phyloP scores from a whole-genome alignment of 352 stramenopile species.

The Blastocystis sp. region DNA sequence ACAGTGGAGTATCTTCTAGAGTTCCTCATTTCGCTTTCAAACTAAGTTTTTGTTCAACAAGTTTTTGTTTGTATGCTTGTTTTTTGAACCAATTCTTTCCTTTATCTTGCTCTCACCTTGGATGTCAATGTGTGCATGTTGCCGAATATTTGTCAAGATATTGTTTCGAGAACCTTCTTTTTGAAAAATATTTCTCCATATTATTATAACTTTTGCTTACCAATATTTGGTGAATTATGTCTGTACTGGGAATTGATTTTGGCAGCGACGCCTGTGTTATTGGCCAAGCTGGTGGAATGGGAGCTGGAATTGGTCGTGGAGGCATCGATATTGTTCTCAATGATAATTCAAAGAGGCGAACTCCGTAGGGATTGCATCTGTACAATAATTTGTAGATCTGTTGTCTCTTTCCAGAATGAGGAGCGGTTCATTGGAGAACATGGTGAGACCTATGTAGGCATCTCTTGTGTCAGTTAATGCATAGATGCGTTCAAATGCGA shows the following conservation, averaged over 20 bases:
- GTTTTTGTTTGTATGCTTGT: not conserved
- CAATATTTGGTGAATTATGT: conserved; percentile 49
- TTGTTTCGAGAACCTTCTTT: conserved; percentile 52
- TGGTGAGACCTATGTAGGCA: conserved; percentile 75
- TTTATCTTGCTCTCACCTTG: no score
- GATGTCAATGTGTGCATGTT: no score
- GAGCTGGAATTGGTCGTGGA: conserved; percentile 88
- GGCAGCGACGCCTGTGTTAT: conserved; percentile 84
- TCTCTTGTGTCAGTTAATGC: conserved; percentile 67
- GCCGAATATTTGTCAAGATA: no score
- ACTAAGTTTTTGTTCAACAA: not conserved
- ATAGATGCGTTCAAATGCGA: conserved; percentile 86
- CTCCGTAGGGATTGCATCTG: conserved; percentile 75
- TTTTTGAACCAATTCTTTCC: not conserved
- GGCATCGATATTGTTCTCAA: conserved; percentile 97
- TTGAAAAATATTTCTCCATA: not conserved
- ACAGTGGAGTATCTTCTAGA: conserved; percentile 28
- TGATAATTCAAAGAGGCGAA: conserved; percentile 96
- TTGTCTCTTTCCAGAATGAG: conserved; percentile 68
- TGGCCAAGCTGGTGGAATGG: conserved; percentile 75
- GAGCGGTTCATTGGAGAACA: conserved; percentile 84
- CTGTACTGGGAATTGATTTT: conserved; percentile 83
- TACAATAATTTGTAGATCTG: conserved; percentile 59
- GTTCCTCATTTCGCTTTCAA: not conserved
- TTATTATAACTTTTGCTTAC: conserved; percentile 28